phyloP scores from a whole-genome alignment of 129 eudicot species.

The Artemisia argyi region DNA sequence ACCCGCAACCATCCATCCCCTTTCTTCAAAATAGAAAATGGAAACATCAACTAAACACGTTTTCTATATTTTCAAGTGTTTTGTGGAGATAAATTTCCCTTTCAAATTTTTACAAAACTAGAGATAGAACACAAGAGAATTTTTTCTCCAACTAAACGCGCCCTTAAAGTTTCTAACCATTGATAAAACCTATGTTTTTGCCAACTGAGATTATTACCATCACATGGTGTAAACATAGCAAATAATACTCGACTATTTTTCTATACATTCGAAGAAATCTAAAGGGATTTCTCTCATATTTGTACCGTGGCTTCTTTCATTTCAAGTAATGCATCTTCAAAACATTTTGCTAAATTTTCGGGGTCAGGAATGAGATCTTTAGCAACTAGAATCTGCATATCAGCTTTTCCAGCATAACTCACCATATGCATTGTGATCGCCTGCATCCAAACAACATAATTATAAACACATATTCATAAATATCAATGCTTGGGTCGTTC shows the following conservation, averaged over 20 bases:
- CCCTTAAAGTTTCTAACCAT: too few relatives aligned
- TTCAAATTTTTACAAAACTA: too few relatives aligned
- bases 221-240: background rate
- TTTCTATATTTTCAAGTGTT: too few relatives aligned
- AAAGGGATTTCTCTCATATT: background rate
- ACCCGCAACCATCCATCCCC: too few relatives aligned
- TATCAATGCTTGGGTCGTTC: background rate
- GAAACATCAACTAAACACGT: too few relatives aligned
- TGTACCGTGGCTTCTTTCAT: constrained; percentile 56
- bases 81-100: too few relatives aligned
- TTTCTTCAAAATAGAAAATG: too few relatives aligned
- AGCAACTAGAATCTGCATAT: constrained; percentile 77
- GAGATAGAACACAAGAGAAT: too few relatives aligned
- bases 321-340: constrained; percentile 66
- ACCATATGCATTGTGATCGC: constrained; percentile 88
- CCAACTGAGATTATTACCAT: background rate
- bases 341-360: constrained; percentile 62
- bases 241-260: background rate
- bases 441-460: constrained; percentile 37
- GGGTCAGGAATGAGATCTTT: constrained; percentile 80
- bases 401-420: constrained; percentile 82
- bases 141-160: too few relatives aligned
- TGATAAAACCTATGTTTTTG: background rate
- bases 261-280: background rate
- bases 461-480: constrained; percentile 6